A percentile compares a stretch with the other conserved stretches of the same genome.
Conservation (phyloP, 805 yeast species). For the Clavispora santaluciae region DNA sequence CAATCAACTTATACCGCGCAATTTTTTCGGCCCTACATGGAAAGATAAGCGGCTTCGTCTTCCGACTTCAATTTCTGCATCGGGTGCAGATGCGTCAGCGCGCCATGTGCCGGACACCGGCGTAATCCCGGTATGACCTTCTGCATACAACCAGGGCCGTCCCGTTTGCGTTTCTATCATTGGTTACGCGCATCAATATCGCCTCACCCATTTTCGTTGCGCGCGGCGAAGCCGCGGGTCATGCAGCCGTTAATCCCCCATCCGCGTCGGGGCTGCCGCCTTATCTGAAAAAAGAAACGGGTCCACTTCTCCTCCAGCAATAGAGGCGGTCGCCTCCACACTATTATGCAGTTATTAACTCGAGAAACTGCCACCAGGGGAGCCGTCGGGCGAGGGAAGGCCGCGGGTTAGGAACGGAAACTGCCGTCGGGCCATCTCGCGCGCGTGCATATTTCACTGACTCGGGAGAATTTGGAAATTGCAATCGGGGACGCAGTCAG, state of each 20-base stretch:
- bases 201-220: neutral
- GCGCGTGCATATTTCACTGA: neutral
- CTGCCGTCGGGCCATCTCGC: neutral
- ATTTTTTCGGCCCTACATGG: neutral
- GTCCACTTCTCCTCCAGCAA: too few species aligned
- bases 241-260: neutral
- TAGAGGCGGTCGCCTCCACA: too few species aligned
- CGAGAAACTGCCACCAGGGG: too few species aligned
- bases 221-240: constrained; percentile 1
- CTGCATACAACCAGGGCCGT: neutral
- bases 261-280: neutral
- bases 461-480: neutral
- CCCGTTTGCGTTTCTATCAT: neutral
- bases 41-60: neutral
- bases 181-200: neutral
- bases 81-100: neutral
- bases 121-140: neutral
- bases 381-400: too few species aligned
- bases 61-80: neutral
- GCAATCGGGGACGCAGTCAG: constrained; percentile 1
- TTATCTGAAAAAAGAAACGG: neutral
- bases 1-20: neutral
- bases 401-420: neutral
- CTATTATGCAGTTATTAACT: too few species aligned
- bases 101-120: neutral